A percentile compares a stretch with the other conserved stretches of the same genome.
phyloP scores from a whole-genome alignment of 495 filamentous ascomycete species.

The Penicillium steckii region DNA sequence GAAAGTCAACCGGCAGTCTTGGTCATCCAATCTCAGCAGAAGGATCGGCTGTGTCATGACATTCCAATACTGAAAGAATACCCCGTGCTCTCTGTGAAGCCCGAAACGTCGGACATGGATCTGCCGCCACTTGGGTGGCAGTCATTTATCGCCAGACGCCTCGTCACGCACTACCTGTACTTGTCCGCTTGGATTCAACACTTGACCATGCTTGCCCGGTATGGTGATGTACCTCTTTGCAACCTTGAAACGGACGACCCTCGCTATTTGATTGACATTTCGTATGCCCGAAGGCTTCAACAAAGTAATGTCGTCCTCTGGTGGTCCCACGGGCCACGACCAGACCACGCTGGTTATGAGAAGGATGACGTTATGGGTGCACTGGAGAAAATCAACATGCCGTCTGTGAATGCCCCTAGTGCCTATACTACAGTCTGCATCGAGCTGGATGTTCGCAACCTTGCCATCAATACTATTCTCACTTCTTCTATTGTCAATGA shows the following conservation, averaged over 20 bases:
- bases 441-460: conserved; percentile 87
- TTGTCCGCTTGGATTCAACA: conserved; percentile 90
- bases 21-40: conserved; percentile 87
- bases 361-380: conserved; percentile 83
- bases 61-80: conserved; percentile 82
- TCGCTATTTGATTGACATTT: conserved; percentile 89
- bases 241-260: conserved; percentile 95
- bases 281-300: conserved; percentile 87
- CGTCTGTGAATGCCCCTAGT: conserved; percentile 84
- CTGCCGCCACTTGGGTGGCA: conserved; percentile 95
- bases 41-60: conserved; percentile 75
- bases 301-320: conserved; percentile 95
- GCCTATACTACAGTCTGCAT: conserved; percentile 97
- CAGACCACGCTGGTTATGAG: conserved; percentile 95
- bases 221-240: conserved; percentile 91
- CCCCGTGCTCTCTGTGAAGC: conserved; percentile 74
- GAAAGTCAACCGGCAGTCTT: conserved; percentile 76
- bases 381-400: conserved; percentile 91
- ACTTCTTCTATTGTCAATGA: conserved; percentile 98
- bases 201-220: conserved; percentile 79
- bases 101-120: conserved; percentile 80
- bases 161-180: conserved; percentile 86
- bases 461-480: conserved; percentile 96
- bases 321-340: conserved; percentile 85
- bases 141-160: conserved; percentile 76